Conservation (phyloP, 2,329 filamentous ascomycete genomes). For the Verticillium tricorpus region DNA sequence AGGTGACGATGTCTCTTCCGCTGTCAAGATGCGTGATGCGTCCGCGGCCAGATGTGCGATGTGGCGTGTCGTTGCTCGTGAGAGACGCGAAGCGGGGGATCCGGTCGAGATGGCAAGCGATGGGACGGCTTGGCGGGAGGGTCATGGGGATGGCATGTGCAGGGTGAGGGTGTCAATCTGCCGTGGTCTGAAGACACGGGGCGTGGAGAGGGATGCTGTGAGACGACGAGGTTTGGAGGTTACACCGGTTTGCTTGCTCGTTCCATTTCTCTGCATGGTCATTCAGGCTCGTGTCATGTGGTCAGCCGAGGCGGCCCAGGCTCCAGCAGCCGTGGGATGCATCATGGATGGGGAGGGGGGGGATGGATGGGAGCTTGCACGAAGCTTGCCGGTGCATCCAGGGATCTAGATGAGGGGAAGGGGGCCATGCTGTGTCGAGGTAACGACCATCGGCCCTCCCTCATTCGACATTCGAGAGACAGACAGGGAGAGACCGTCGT, state of each 20-base stretch:
- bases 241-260: background rate
- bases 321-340: no score
- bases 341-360: no score
- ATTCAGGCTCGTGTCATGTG: background rate
- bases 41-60: background rate
- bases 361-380: background rate
- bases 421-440: no score
- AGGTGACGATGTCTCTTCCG: background rate
- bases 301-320: no score
- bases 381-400: no score
- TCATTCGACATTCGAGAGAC: background rate
- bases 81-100: background rate
- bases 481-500: background rate
- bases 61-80: background rate
- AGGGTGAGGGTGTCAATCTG: background rate
- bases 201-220: background rate
- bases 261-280: no score
- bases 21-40: no score
- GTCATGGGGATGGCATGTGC: background rate
- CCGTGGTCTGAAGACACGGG: background rate
- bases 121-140: background rate
- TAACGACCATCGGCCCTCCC: background rate
- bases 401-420: no score
- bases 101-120: background rate
- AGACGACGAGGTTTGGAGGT: background rate